Base-by-base conservation (phyloP, 768 basidiomycete genomes). In the Pholiota microspora region DNA sequence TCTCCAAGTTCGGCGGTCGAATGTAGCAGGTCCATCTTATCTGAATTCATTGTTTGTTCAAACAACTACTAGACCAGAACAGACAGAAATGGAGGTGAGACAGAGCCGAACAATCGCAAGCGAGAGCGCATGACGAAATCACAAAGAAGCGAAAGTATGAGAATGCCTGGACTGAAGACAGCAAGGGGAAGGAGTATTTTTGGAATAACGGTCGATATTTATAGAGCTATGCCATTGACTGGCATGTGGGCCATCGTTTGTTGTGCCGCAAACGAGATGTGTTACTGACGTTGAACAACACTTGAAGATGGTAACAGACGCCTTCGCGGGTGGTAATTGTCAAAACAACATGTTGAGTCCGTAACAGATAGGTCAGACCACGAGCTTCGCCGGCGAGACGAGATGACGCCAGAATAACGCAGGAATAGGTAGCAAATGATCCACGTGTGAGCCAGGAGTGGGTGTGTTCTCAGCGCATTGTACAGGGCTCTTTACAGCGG, bases 81-180 rank as follows among this genome's bases (percentile, higher is more conserved):
- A 31, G 29, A 31, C 29, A 23, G 23, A 21, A 23, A 42, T 21
- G 40, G 40, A 42, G 40, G 23, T 21, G 40, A 42, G 21, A 42
- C 18, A 42, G 21, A 42, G 40, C 40, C 40, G 53, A 34, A 38
- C 31, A 46, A 48, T 34, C 32, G 16, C 27, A 49, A 46, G 49
- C 53, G 53, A 49, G 48, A 24, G 49, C 49, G 53, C 53, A 54
- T 51, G 57, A 51, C 31, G 49, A 25, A 40, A 47, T 16, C 27
- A 21, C 23, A 31, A 47, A 47, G 53, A 58, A 54, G 49, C 49
- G 27, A 6, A 40, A 13, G 49, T 54, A 51, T 54, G 57, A 32
- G 57, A 58, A 54, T 25, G 24, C 31, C 21, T 3, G 40, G 8
- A 32, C 34, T 25, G 12, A 44, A 38, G n/a, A 38, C 49, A 51